Evolutionary conservation across 2,329 filamentous ascomycete genomes (phyloP), one percentile per base, ranked within the genome.

Genomic region (Zarea fungicola): DNA sequence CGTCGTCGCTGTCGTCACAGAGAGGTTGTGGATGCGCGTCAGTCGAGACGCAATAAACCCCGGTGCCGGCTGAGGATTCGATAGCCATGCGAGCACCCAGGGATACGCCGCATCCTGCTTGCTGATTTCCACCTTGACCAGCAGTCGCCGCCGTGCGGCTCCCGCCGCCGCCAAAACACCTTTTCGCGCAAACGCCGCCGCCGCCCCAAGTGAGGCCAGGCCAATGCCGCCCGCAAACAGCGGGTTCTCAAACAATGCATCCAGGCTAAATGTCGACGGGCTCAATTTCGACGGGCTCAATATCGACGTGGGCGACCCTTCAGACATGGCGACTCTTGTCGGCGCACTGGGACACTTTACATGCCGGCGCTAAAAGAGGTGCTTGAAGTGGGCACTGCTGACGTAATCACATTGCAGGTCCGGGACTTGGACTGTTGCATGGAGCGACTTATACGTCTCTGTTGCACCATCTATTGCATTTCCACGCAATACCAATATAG

Each of bases 81-180:
- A 91, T 65, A 99, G 87, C 91, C 93, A 99, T 55, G 91, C 85
- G 9, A 99, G 77, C 35, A 99, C 83, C 92, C 91, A 97, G 34
- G 84, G 84, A 65, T 97, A 99, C 2, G 92, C 91, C 37, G 89
- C 83, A 69, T 99, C 93, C 60, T 92, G 88, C 63, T 89, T 87
- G 66, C 88, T 92, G 67, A 99, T 96, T 68, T 99, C 93, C 60
- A 99, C 83, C 60, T 96, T 90, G 59, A 97, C 89, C 25, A 99
- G 83, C 70, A 99, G 82, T 42, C 92, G 88, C 46, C 86, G 84
- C 42, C 89, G 87, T 51, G 96, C 71, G 49, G 95, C 76, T 36
- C 80, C 78, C n/a, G 85, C 83, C 48, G 83, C 83, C 59, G 83
- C 75, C 52, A 91, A 80, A 51, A 87, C 66, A 28, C 87, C 88